These are phyloP conservation scores for Colletotrichum lindemuthianum DNA, from an alignment of 2,329 filamentous ascomycete genomes.

Conservation along the genomic window DNA sequence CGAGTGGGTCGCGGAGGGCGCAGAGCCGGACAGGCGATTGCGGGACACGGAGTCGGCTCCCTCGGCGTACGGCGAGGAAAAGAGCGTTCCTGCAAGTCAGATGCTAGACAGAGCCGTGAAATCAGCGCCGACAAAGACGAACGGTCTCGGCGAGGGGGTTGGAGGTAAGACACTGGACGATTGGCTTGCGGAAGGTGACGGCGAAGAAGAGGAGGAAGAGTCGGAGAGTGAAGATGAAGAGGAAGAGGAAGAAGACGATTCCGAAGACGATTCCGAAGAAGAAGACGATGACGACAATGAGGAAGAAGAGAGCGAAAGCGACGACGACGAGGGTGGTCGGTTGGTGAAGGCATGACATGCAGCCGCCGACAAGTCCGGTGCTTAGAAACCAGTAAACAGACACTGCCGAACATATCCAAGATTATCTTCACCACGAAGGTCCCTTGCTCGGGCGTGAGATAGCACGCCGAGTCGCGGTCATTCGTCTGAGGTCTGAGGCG, in stretches of 20 bases:
- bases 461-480: too few species aligned
- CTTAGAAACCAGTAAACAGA: not conserved
- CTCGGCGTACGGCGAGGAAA: constrained; percentile 51
- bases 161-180: constrained; percentile 87
- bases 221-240: constrained; percentile 60
- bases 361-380: not conserved
- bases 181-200: constrained; percentile 83
- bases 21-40: constrained; percentile 80
- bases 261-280: constrained; percentile 59
- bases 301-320: constrained; percentile 49
- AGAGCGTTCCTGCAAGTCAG: constrained; percentile 67
- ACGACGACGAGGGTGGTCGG: constrained; percentile 43
- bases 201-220: constrained; percentile 63
- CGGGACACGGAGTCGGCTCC: constrained; percentile 66
- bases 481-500: too few species aligned
- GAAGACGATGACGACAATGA: constrained; percentile 64
- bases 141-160: constrained; percentile 58
- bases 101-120: constrained; percentile 68
- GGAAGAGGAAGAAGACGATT: constrained; percentile 58
- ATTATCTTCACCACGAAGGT: not conserved
- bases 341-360: constrained; percentile 50
- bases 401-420: too few species aligned
- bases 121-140: constrained; percentile 54
- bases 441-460: too few species aligned
- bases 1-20: constrained; percentile 82